Evolutionary conservation across 108 stramenopile genomes (phyloP).

Genomic region (Discostella stelligeroides): DNA sequence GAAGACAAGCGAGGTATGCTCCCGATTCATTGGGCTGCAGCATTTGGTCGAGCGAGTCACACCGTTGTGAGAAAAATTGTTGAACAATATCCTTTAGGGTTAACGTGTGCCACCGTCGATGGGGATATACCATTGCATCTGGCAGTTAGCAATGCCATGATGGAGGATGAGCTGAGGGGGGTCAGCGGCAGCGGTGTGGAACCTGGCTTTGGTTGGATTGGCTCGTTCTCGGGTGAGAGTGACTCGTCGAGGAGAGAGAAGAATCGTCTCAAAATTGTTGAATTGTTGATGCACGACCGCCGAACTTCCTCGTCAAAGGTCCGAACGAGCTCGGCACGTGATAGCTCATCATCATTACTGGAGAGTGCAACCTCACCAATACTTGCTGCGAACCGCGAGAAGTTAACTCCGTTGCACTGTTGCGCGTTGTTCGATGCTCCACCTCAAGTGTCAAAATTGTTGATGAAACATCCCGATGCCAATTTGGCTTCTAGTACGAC

Average conservation of each 20-base stretch:
- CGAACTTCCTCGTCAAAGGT: background rate
- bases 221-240: background rate
- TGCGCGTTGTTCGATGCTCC: constrained; percentile 62
- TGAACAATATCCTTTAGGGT: constrained; percentile 36
- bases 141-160: constrained; percentile 39
- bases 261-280: constrained; percentile 49
- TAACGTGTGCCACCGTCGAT: constrained; percentile 32
- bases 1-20: constrained; percentile 56
- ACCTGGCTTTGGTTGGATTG: constrained; percentile 13
- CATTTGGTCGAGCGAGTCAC: constrained; percentile 35
- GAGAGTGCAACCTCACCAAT: background rate
- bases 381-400: constrained; percentile 14
- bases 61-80: constrained; percentile 45
- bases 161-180: constrained; percentile 25
- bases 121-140: constrained; percentile 77
- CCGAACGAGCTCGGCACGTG: too few relatives aligned
- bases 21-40: constrained; percentile 66
- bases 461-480: constrained; percentile 53
- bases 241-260: constrained; percentile 30
- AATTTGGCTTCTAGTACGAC: constrained; percentile 45
- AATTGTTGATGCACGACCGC: constrained; percentile 39
- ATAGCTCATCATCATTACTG: background rate
- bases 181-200: constrained; percentile 10
- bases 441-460: constrained; percentile 40
- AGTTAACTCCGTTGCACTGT: constrained; percentile 64